Evolutionary conservation across 1,284 basidiomycete genomes (phyloP).

Genomic region (Phenoliferia sp.): DNA sequence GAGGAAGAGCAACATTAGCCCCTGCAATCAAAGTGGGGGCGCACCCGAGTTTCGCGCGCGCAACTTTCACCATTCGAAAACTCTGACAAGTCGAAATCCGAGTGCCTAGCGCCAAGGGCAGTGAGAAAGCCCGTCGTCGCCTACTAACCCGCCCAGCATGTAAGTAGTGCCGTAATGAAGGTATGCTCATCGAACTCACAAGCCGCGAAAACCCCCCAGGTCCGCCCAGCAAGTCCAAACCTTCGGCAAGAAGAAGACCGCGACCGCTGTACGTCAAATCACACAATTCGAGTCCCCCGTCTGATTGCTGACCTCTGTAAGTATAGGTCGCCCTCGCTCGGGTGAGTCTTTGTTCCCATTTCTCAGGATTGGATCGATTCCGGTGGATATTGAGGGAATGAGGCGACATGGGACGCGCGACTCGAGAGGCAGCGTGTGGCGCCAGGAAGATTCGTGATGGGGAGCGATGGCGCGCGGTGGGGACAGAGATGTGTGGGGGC

Average conservation of each 20-base stretch:
- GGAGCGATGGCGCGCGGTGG: no score
- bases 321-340: constrained; percentile 78
- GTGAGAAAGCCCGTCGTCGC: no score
- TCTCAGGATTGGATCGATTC: neutral
- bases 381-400: neutral
- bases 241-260: constrained; percentile 99
- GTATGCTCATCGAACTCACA: neutral
- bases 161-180: neutral
- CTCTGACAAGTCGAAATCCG: no score
- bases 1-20: no score
- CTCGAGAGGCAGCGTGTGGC: neutral
- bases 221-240: constrained; percentile 58
- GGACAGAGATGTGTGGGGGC: no score
- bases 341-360: no score
- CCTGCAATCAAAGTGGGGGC: no score
- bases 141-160: neutral
- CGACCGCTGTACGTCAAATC: constrained; percentile 61
- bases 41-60: no score
- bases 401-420: neutral
- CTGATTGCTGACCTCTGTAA: no score
- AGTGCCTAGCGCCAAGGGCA: no score
- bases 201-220: neutral
- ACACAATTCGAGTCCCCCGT: neutral
- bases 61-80: no score
- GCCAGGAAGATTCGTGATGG: no score